Percentiles rank a stretch among this genome's conserved stretches.
These are phyloP conservation scores for Hyphochytrium catenoides DNA, from an alignment of 352 stramenopile genomes.

Conservation along the genomic window DNA sequence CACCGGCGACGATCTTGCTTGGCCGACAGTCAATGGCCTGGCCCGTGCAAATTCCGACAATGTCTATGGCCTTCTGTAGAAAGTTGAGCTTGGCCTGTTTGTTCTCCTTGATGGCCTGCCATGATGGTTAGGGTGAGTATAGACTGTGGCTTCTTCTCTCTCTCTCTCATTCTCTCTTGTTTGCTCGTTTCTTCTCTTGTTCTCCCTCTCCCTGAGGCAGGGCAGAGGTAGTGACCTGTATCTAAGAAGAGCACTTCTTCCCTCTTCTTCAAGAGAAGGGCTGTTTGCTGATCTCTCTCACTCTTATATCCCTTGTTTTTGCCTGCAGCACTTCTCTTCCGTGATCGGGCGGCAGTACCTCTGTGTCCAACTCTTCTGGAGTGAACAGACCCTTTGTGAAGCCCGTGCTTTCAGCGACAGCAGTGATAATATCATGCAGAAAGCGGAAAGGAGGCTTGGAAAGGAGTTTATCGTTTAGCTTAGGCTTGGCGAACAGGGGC, in stretches of 20 bases:
- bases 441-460: constrained; percentile 88
- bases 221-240: no score
- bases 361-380: constrained; percentile 34
- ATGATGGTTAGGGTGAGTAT: no score
- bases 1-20: constrained; percentile 52
- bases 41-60: constrained; percentile 28
- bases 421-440: constrained; percentile 77
- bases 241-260: no score
- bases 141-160: no score
- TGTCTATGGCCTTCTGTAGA: constrained; percentile 63
- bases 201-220: no score
- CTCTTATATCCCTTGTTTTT: no score
- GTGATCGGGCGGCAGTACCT: neutral
- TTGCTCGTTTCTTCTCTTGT: no score
- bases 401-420: constrained; percentile 46
- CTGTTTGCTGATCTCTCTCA: no score
- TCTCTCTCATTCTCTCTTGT: no score
- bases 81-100: constrained; percentile 43
- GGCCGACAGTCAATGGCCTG: constrained; percentile 39
- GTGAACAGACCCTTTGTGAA: constrained; percentile 64
- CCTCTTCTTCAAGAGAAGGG: no score
- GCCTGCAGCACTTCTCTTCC: no score
- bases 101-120: constrained; percentile 58
- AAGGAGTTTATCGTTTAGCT: constrained; percentile 81
- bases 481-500: constrained; percentile 72